Evolutionary conservation across 306 rosid genomes (phyloP).

Genomic region (Glycyrrhiza uralensis): DNA sequence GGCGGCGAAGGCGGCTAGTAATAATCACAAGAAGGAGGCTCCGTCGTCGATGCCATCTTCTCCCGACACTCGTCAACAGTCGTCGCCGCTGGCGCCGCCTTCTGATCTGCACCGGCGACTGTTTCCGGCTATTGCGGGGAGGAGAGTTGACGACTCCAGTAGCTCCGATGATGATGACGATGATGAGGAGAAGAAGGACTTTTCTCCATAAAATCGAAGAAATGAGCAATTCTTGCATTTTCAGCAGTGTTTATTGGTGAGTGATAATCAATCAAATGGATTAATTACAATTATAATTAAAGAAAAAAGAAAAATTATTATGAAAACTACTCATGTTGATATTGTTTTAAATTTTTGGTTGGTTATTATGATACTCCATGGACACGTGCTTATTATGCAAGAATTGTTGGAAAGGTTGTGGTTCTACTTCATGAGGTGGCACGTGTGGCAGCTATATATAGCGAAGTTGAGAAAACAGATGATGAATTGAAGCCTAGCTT

Average conservation of each 20-base stretch:
- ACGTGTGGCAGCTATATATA: conserved; percentile 11
- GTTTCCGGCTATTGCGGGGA: conserved; percentile 74
- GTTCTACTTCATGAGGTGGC: background rate
- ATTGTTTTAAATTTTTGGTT: background rate
- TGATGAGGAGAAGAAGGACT: conserved; percentile 35
- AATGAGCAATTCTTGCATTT: background rate
- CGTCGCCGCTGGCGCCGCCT: background rate
- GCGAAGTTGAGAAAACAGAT: conserved; percentile 14
- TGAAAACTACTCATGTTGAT: background rate
- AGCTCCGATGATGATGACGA: conserved; percentile 78
- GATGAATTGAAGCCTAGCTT: too few species aligned
- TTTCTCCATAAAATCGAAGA: conserved; percentile 21
- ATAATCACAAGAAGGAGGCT: conserved; percentile 49
- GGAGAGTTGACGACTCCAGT: conserved; percentile 51
- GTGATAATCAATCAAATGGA: background rate
- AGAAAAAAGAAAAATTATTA: background rate
- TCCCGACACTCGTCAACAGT: conserved; percentile 20
- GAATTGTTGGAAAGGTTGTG: background rate
- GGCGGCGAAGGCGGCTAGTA: conserved; percentile 25
- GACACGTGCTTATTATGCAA: background rate
- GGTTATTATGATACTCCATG: background rate
- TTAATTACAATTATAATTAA: background rate
- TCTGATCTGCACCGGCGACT: conserved; percentile 43
- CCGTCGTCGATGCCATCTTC: conserved; percentile 23
- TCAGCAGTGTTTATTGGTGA: background rate